Evolutionary conservation across 139 green algal genomes (phyloP).

Genomic region (Micractinium conductrix): DNA sequence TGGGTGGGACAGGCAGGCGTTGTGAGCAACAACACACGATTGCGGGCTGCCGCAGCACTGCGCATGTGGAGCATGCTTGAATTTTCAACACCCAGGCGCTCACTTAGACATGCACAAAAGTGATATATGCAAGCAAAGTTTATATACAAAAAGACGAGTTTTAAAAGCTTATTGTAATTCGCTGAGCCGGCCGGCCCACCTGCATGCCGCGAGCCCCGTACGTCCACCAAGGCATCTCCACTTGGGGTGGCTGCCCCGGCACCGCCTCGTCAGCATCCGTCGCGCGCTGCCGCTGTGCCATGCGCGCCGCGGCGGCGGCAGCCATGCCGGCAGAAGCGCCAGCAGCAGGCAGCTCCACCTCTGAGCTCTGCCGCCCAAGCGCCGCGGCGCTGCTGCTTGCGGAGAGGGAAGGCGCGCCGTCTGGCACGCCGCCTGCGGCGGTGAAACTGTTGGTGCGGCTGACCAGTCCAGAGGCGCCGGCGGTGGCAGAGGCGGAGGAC

Average conservation of each 20-base stretch:
- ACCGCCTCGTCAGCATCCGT: not conserved
- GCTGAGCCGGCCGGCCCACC: constrained; percentile 39
- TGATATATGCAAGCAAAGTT: no score
- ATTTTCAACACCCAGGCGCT: no score
- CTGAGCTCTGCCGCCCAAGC: not conserved
- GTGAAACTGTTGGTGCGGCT: not conserved
- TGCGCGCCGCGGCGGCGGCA: not conserved
- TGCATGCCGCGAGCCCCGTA: constrained; percentile 95
- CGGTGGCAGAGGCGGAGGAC: not conserved
- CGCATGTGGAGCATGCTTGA: no score
- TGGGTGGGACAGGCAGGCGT: not conserved
- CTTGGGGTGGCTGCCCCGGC: not conserved
- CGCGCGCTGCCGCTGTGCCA: not conserved
- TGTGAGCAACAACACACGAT: not conserved
- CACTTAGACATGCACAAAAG: no score
- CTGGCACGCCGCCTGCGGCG: not conserved
- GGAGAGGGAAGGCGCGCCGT: not conserved
- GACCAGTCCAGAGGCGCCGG: not conserved
- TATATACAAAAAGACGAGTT: no score
- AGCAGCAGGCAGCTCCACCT: constrained; percentile 6
- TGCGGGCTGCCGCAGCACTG: not conserved
- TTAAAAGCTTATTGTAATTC: no score
- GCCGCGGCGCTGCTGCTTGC: constrained; percentile 21
- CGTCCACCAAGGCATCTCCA: constrained; percentile 96
- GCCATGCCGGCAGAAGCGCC: not conserved